Evolutionary conservation across 1,284 basidiomycete species (phyloP).

Genomic region (Trichosporon ovoides): DNA sequence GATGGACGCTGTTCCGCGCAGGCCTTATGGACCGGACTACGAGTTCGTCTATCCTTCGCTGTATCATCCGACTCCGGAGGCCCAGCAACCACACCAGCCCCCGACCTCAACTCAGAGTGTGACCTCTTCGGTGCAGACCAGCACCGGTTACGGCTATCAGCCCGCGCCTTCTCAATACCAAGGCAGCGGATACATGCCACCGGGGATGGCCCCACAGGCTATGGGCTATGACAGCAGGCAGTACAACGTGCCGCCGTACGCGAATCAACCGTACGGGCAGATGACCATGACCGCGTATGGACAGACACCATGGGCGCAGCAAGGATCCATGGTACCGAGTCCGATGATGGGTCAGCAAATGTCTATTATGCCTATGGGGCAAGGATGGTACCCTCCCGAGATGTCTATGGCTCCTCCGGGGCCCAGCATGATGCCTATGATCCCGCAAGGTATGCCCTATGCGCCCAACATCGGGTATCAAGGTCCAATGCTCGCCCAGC

Average conservation of each 20-base stretch:
- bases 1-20: conserved; percentile 35
- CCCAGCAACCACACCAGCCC: not conserved
- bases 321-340: not conserved
- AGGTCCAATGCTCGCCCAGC: conserved; percentile 27
- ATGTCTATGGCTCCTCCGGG: conserved; percentile 16
- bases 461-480: conserved; percentile 13
- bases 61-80: conserved; percentile 25
- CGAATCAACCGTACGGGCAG: conserved; percentile 8
- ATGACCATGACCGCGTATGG: conserved; percentile 13
- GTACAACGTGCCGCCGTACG: conserved; percentile 2
- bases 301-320: conserved; percentile 6
- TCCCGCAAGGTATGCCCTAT: conserved; percentile 37
- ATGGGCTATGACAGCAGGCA: not conserved
- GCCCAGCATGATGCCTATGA: conserved; percentile 34
- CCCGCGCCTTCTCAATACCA: not conserved
- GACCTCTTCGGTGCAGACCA: not conserved
- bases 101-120: not conserved
- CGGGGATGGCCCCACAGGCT: not conserved
- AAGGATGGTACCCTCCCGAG: conserved; percentile 23
- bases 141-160: not conserved
- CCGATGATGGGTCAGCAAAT: conserved; percentile 5
- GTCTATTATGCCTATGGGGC: conserved; percentile 12
- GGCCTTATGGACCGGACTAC: conserved; percentile 19
- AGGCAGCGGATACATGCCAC: not conserved
- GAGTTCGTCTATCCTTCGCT: conserved; percentile 39